Evolutionary conservation across 495 filamentous ascomycete genomes (phyloP).

Genomic region (Lasiosphaeria ovina): DNA sequence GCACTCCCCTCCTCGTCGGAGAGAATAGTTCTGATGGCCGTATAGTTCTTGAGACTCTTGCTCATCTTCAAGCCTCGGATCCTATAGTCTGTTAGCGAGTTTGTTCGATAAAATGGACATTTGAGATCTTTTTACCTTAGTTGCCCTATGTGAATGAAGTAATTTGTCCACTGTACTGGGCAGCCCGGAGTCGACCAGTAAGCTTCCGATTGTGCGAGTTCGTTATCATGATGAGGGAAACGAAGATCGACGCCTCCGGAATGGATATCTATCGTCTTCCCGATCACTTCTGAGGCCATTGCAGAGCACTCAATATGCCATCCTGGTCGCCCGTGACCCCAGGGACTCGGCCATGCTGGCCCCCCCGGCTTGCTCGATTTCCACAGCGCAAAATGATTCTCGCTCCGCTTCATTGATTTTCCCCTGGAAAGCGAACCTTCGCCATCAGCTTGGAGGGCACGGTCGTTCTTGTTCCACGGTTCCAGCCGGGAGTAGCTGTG

Average conservation of each 20-base stretch:
- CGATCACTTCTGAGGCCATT: conserved; percentile 74
- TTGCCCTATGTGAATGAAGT: conserved; percentile 82
- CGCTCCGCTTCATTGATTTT: conserved; percentile 45
- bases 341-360: conserved; percentile 69
- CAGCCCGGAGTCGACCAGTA: conserved; percentile 47
- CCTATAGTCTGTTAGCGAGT: conserved; percentile 18
- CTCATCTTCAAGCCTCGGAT: conserved; percentile 79
- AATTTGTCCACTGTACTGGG: conserved; percentile 71
- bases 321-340: conserved; percentile 72
- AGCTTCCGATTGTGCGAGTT: conserved; percentile 75
- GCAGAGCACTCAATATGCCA: conserved; percentile 89
- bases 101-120: conserved; percentile 4
- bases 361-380: conserved; percentile 76
- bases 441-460: conserved; percentile 68
- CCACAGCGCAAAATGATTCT: conserved; percentile 74
- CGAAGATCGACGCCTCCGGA: conserved; percentile 75
- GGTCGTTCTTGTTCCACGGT: conserved; percentile 61
- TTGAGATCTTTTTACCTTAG: conserved; percentile 14
- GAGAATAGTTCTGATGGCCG: conserved; percentile 68
- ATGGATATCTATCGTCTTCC: conserved; percentile 71
- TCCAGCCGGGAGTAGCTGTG: conserved; percentile 70
- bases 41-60: conserved; percentile 80
- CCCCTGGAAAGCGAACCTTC: conserved; percentile 61
- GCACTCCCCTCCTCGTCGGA: conserved; percentile 56
- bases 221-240: conserved; percentile 82